Conservation (phyloP, 2,329 filamentous ascomycete species). For the Colletotrichum endophyticum region DNA sequence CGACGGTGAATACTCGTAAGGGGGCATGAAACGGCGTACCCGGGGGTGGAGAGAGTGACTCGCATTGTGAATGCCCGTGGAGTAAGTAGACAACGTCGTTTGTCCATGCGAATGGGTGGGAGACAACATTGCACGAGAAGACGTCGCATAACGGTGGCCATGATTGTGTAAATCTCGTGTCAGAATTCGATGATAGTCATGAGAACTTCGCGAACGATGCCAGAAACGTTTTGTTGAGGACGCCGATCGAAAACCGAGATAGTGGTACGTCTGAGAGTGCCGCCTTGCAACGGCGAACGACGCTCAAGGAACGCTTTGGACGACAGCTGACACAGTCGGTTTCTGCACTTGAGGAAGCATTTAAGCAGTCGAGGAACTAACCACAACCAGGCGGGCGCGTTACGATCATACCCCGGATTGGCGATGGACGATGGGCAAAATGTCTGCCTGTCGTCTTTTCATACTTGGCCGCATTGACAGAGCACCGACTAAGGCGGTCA, state of each 20-base stretch:
- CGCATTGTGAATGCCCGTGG: not conserved
- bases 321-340: not conserved
- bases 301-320: not conserved
- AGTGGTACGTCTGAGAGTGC: not conserved
- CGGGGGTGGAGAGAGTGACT: not conserved
- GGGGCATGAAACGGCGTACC: not conserved
- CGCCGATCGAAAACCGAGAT: not conserved
- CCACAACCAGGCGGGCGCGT: not conserved
- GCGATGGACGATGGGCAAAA: not conserved
- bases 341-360: not conserved
- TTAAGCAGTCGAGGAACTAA: not conserved
- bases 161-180: not conserved
- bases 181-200: not conserved
- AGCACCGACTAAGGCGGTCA: slow-evolving; percentile 7
- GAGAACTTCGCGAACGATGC: not conserved
- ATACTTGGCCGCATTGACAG: not conserved
- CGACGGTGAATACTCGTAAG: not conserved
- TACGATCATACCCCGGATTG: not conserved
- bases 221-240: not conserved
- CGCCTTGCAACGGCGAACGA: not conserved
- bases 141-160: not conserved
- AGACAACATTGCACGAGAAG: not conserved
- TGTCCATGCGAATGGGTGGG: not conserved
- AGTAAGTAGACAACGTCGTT: not conserved
- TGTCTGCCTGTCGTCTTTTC: not conserved